Conservation (phyloP, 371 early-diverging fungal species). For the Capillidium rhysosporum region DNA sequence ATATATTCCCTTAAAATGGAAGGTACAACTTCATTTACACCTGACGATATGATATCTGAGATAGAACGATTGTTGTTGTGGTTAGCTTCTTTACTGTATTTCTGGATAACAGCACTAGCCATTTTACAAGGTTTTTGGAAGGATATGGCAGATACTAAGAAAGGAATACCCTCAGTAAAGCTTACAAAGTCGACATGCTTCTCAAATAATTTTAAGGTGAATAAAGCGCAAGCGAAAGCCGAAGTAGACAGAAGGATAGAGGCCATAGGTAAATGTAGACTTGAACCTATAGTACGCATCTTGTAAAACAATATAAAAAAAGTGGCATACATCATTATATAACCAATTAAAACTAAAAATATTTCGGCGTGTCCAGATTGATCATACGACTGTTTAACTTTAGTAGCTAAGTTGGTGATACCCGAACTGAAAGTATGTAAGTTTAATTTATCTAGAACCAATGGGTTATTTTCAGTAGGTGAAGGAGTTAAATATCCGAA, state of each 20-base stretch:
- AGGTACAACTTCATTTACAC: slow-evolving; percentile 43
- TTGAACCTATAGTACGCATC: slow-evolving; percentile 73
- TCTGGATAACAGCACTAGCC: slow-evolving; percentile 54
- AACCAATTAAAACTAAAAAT: slow-evolving; percentile 54
- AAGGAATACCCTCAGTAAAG: slow-evolving; percentile 71
- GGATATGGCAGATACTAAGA: slow-evolving; percentile 79
- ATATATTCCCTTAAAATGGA: slow-evolving; percentile 54
- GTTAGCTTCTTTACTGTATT: slow-evolving; percentile 3
- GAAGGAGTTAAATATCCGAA: slow-evolving; percentile 1
- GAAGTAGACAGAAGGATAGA: slow-evolving; percentile 24
- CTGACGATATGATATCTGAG: slow-evolving; percentile 39
- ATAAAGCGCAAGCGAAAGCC: slow-evolving; percentile 57
- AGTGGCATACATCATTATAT: slow-evolving; percentile 69
- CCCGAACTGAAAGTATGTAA: not conserved
- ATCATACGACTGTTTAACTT: not conserved
- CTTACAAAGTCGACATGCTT: slow-evolving; percentile 1
- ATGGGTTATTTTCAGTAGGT: not conserved
- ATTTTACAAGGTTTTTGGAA: slow-evolving; percentile 74
- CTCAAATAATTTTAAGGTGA: slow-evolving; percentile 38
- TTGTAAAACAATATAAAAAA: slow-evolving; percentile 62
- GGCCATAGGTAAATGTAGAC: slow-evolving; percentile 46
- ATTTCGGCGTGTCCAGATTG: slow-evolving; percentile 59
- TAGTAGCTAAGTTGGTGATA: not conserved
- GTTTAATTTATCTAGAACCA: not conserved
- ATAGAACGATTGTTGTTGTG: slow-evolving; percentile 17